A percentile compares a stretch with the other conserved stretches of the same genome.
Evolutionary conservation across 441 rosid species (phyloP).

Genomic region (Adansonia grandidieri): DNA sequence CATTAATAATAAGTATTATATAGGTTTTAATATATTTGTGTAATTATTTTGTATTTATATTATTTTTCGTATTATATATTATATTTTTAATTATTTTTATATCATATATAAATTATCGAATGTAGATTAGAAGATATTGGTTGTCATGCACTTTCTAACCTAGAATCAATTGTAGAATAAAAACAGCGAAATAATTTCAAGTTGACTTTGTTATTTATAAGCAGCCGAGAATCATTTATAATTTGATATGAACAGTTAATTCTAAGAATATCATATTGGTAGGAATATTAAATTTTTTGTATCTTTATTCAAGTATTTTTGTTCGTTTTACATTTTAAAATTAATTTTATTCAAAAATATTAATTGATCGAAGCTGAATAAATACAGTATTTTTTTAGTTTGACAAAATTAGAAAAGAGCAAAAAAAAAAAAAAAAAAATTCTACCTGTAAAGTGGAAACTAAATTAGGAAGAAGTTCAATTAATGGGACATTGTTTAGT

Average conservation of each 20-base stretch:
- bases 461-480: background rate
- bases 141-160: background rate
- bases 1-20: too few relatives aligned
- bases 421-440: background rate
- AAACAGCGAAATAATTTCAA: background rate
- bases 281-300: background rate
- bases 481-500: background rate
- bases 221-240: background rate
- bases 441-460: background rate
- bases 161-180: background rate
- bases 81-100: too few relatives aligned
- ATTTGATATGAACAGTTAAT: background rate
- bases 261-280: background rate
- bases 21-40: too few relatives aligned
- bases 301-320: too few relatives aligned
- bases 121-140: background rate
- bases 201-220: background rate
- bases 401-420: background rate
- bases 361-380: background rate
- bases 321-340: too few relatives aligned
- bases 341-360: too few relatives aligned
- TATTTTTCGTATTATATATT: too few relatives aligned
- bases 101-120: too few relatives aligned
- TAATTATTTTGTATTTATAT: too few relatives aligned
- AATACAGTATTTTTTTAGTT: slow-evolving; percentile 1